Percentiles rank a stretch among this genome's conserved stretches.
Conservation (phyloP, 495 filamentous ascomycete genomes). For the Penicillium turbatum region DNA sequence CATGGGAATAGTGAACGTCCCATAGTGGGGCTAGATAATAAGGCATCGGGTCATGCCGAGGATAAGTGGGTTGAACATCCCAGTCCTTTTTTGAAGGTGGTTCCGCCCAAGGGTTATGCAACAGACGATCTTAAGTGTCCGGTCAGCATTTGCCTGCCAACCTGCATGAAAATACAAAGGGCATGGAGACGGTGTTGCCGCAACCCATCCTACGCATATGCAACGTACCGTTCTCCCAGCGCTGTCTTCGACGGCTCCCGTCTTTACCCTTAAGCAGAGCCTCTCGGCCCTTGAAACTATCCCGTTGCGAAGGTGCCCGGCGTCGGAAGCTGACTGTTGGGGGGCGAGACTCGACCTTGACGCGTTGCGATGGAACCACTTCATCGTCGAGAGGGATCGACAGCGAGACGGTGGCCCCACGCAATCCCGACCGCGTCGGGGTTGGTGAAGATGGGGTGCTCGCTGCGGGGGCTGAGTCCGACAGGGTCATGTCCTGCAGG, state of each 20-base stretch:
- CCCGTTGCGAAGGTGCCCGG: constrained; percentile 50
- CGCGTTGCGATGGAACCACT: constrained; percentile 15
- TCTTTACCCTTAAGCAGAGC: constrained; percentile 85
- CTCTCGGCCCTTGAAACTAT: constrained; percentile 66
- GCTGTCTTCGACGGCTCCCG: constrained; percentile 77
- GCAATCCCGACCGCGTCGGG: constrained; percentile 25
- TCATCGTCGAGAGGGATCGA: constrained; percentile 51
- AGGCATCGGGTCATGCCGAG: constrained; percentile 65
- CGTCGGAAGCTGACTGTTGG: constrained; percentile 39
- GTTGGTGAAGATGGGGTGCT: constrained; percentile 17
- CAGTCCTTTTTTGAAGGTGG: constrained; percentile 78
- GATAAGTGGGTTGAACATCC: constrained; percentile 71
- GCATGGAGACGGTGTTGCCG: background rate
- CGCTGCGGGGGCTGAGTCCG: constrained; percentile 23
- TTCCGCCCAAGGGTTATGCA: constrained; percentile 80
- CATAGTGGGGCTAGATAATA: constrained; percentile 87
- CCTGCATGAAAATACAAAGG: background rate
- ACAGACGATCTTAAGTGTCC: constrained; percentile 62
- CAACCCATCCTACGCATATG: background rate
- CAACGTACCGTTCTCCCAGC: constrained; percentile 90
- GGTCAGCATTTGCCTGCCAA: constrained; percentile 6
- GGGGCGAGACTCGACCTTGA: constrained; percentile 23
- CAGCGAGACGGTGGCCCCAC: constrained; percentile 40
- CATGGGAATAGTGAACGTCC: constrained; percentile 62
- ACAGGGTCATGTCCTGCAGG: constrained; percentile 39